Base-by-base conservation (phyloP, 441 rosid species). In the Corymbia calophylla region DNA sequence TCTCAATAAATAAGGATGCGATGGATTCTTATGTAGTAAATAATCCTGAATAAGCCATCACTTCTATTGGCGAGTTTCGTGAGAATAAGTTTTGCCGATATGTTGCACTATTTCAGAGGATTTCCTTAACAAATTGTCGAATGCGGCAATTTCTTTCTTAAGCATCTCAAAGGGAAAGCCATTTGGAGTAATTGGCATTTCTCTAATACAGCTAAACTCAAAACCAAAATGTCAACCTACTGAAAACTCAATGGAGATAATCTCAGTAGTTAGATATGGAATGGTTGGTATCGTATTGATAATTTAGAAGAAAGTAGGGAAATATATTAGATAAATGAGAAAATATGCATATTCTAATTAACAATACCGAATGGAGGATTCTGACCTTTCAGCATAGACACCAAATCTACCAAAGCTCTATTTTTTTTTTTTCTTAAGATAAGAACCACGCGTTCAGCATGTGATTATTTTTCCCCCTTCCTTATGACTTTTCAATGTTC, bases 221-320 rank as follows among this genome's bases (percentile, higher is more conserved):
- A 64, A 64, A n/a, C 1, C 1, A 2, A 64, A n/a, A 64, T 64
- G 39, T n/a, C 18, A 15, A 15, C 10, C 2, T 1, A 5, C 5
- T 0, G 4, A 68, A 68, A 68, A 5, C 7, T 68, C 32, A 18
- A 32, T 32, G 13, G 39, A 32, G 80, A 17, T 68, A 68, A 32
- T 32, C 80, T 68, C 14, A 1, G 14, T 39, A 32, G 4, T 32
- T 68, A 68, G 48, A 66, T 66, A 18, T n/a, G 10, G 11, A 66
- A 31, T 31, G 21, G 25, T 35, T 70, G 48, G 81, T 70, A 35
- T 70, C 8, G 15, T 19, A 70, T 19, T 35, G 48, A 35, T 35
- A 70, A 9, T 70, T 70, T 35, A 19, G 48, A 32, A 35, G 25
- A 27, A 19, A 70, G 81, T 70, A 70, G 48, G 1, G 81, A 70